Evolutionary conservation across 345 rosid genomes (phyloP).

Genomic region (Arabidopsis arenosa): DNA sequence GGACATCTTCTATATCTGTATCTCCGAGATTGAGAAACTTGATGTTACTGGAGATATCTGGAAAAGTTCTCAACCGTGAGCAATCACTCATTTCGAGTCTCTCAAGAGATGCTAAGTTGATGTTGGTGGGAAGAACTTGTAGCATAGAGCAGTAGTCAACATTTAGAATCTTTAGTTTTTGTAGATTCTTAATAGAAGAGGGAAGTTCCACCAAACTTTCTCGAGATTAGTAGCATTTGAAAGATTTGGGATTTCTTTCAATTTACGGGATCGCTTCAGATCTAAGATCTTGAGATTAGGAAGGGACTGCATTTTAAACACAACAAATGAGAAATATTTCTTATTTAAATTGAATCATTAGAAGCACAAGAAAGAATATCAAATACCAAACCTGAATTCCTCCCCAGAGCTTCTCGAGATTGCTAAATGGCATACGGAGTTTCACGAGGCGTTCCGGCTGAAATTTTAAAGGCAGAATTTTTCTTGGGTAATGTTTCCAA

Average conservation of each 20-base stretch:
- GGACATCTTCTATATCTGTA: not conserved
- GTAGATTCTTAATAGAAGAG: not conserved
- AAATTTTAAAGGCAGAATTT: conserved; percentile 27
- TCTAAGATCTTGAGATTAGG: conserved; percentile 35
- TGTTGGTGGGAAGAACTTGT: not conserved
- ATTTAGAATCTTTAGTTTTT: not conserved
- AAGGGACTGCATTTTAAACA: conserved; percentile 25
- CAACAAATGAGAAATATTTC: not conserved
- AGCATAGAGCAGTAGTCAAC: not conserved
- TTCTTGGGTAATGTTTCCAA: conserved; percentile 14
- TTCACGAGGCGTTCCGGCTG: not conserved
- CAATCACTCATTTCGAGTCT: not conserved
- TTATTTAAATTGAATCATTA: not conserved
- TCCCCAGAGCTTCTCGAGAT: conserved; percentile 38
- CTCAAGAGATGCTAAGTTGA: conserved; percentile 9
- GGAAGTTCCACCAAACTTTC: conserved; percentile 20
- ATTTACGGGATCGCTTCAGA: conserved; percentile 19
- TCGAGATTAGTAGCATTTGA: conserved; percentile 22
- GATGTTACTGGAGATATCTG: conserved; percentile 14
- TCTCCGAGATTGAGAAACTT: not conserved
- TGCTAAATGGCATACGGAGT: not conserved
- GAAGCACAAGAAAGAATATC: not conserved
- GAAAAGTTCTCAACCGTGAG: not conserved
- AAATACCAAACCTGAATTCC: conserved; percentile 35
- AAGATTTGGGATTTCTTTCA: conserved; percentile 42